Percentiles rank a stretch among this genome's conserved stretches.
These are phyloP conservation scores for Craspedostauros australis DNA, from an alignment of 108 stramenopile genomes.

Conservation along the genomic window DNA sequence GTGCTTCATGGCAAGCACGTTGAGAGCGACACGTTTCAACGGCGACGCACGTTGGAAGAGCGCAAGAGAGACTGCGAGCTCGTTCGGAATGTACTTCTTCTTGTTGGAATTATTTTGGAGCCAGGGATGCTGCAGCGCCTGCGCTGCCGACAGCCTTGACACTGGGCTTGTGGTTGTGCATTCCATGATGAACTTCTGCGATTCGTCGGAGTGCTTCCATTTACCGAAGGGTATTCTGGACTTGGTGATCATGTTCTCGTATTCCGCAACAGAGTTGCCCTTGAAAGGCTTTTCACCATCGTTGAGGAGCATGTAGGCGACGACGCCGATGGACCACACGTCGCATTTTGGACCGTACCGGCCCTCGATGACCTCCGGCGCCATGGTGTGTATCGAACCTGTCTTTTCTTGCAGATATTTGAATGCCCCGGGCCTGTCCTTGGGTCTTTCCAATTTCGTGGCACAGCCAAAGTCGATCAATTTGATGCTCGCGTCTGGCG, in stretches of 20 bases:
- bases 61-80: slow-evolving; percentile 22
- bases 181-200: slow-evolving; percentile 48
- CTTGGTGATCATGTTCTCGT: not conserved
- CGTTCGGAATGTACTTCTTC: slow-evolving; percentile 11
- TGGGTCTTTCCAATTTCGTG: slow-evolving; percentile 25
- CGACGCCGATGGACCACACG: slow-evolving; percentile 73
- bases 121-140: slow-evolving; percentile 45
- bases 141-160: slow-evolving; percentile 31
- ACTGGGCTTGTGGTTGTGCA: slow-evolving; percentile 44
- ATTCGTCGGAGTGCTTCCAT: slow-evolving; percentile 27
- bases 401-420: slow-evolving; percentile 26
- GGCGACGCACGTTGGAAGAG: slow-evolving; percentile 46
- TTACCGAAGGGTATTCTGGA: not conserved
- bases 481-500: slow-evolving; percentile 53
- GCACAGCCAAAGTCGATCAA: slow-evolving; percentile 88
- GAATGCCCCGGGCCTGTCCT: slow-evolving; percentile 17
- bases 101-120: slow-evolving; percentile 24
- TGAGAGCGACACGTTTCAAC: slow-evolving; percentile 58
- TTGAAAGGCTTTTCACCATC: slow-evolving; percentile 55
- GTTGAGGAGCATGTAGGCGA: slow-evolving; percentile 49
- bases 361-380: slow-evolving; percentile 70
- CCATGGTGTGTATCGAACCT: slow-evolving; percentile 57
- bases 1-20: slow-evolving; percentile 57
- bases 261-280: slow-evolving; percentile 29
- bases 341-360: slow-evolving; percentile 72